These are phyloP conservation scores for Verticillium nonalfalfae DNA, from an alignment of 2,329 filamentous ascomycete genomes.

Conservation along the genomic window DNA sequence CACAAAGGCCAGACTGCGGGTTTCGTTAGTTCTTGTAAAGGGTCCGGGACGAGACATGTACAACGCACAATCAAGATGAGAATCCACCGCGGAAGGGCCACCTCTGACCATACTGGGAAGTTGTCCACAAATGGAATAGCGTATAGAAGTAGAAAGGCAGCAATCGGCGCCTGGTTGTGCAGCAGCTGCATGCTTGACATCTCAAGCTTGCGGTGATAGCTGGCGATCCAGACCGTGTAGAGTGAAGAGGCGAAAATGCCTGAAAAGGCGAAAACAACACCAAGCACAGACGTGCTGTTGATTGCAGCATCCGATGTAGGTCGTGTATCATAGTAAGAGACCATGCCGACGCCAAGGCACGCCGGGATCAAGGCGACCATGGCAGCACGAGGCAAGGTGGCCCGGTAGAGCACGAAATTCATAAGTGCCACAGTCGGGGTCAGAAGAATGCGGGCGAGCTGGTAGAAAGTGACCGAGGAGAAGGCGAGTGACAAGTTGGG, in stretches of 20 bases:
- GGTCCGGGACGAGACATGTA: not conserved
- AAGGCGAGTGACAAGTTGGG: conserved; percentile 63
- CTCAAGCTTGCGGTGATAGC: conserved; percentile 58
- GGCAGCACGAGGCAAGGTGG: conserved; percentile 48
- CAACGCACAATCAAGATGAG: conserved; percentile 51
- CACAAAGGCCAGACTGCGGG: conserved; percentile 52
- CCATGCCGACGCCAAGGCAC: conserved; percentile 57
- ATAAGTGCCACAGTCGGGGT: conserved; percentile 60
- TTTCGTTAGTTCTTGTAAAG: conserved; percentile 9
- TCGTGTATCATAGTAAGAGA: conserved; percentile 63
- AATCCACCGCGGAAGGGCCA: conserved; percentile 45
- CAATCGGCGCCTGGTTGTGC: conserved; percentile 60
- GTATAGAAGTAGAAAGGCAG: conserved; percentile 56
- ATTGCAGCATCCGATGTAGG: conserved; percentile 36
- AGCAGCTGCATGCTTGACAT: conserved; percentile 65
- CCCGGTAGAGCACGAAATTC: conserved; percentile 56
- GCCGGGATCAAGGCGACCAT: conserved; percentile 51
- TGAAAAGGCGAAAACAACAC: conserved; percentile 57
- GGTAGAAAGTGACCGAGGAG: conserved; percentile 64
- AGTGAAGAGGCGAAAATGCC: conserved; percentile 60
- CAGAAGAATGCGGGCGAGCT: conserved; percentile 60
- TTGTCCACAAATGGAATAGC: conserved; percentile 60
- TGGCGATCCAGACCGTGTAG: conserved; percentile 64
- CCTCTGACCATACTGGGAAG: conserved; percentile 49
- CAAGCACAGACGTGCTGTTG: conserved; percentile 50